Conservation (phyloP, 2,329 filamentous ascomycete species). For the Alternaria infectoria region DNA sequence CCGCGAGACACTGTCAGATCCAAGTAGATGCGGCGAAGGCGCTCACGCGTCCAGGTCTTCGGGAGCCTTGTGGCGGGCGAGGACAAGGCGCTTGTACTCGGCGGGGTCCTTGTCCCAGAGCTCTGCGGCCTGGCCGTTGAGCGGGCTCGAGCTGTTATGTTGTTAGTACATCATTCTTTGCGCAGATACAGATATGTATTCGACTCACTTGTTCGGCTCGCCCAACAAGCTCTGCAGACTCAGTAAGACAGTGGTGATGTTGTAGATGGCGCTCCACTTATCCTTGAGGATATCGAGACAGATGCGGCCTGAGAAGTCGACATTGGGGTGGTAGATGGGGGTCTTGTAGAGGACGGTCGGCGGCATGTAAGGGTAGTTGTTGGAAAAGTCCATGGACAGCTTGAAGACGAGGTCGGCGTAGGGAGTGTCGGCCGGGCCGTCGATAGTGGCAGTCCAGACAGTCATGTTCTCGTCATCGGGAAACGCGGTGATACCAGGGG, state of each 20-base stretch:
- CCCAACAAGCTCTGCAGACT: conserved; percentile 94
- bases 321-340: conserved; percentile 98
- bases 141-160: conserved; percentile 75
- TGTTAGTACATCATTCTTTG: conserved; percentile 9
- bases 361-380: conserved; percentile 90
- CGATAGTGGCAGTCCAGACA: conserved; percentile 91
- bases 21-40: not conserved
- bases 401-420: conserved; percentile 90
- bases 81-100: conserved; percentile 82
- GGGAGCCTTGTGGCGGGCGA: conserved; percentile 64
- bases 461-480: conserved; percentile 85
- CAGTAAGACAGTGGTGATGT: conserved; percentile 89
- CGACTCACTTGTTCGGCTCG: conserved; percentile 92
- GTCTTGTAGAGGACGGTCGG: conserved; percentile 97
- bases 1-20: conserved; percentile 1
- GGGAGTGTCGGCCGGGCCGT: conserved; percentile 87
- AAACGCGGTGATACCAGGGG: conserved; percentile 93
- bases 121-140: conserved; percentile 95
- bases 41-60: conserved; percentile 48
- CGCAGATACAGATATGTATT: not conserved
- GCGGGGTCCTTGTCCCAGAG: conserved; percentile 89
- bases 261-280: conserved; percentile 98
- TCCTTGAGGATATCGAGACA: conserved; percentile 98
- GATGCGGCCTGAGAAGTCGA: conserved; percentile 96
- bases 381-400: conserved; percentile 87